phyloP scores from a whole-genome alignment of 768 basidiomycete species.

The Exsudoporus frostii region DNA sequence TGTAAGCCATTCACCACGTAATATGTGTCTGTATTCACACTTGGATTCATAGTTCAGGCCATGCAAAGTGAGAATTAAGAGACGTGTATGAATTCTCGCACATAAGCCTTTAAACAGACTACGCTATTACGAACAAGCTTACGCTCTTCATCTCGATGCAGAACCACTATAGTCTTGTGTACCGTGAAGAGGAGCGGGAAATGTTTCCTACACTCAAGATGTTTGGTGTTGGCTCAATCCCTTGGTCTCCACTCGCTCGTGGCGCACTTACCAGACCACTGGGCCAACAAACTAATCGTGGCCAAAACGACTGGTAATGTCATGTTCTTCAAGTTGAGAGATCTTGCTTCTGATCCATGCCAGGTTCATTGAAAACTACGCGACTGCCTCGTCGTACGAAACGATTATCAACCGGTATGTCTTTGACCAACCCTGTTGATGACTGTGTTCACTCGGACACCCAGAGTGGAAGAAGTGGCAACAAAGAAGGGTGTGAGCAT shows the following conservation, averaged over 20 bases:
- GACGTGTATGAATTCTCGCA: not conserved
- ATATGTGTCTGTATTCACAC: not conserved
- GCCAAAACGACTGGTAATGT: constrained; percentile 23
- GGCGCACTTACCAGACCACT: constrained; percentile 36
- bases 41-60: constrained; percentile 30
- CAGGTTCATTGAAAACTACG: constrained; percentile 28
- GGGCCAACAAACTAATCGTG: constrained; percentile 28
- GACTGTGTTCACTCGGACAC: not conserved
- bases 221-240: constrained; percentile 44
- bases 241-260: constrained; percentile 43
- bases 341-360: constrained; percentile 1
- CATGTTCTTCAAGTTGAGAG: not conserved
- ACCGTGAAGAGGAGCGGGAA: constrained; percentile 60
- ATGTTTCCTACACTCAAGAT: constrained; percentile 52
- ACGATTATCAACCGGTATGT: constrained; percentile 27
- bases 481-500: constrained; percentile 37
- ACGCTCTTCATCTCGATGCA: constrained; percentile 66
- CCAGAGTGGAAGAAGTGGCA: constrained; percentile 41
- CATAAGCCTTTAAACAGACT: constrained; percentile 24
- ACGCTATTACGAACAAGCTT: constrained; percentile 40
- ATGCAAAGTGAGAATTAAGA: constrained; percentile 35
- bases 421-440: not conserved
- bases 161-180: constrained; percentile 54
- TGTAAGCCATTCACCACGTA: constrained; percentile 21
- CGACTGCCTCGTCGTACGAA: constrained; percentile 23